Evolutionary conservation across 140 eudicot species (phyloP), one percentile per base, ranked within the genome.

Genomic region (Flaveria floridana): DNA sequence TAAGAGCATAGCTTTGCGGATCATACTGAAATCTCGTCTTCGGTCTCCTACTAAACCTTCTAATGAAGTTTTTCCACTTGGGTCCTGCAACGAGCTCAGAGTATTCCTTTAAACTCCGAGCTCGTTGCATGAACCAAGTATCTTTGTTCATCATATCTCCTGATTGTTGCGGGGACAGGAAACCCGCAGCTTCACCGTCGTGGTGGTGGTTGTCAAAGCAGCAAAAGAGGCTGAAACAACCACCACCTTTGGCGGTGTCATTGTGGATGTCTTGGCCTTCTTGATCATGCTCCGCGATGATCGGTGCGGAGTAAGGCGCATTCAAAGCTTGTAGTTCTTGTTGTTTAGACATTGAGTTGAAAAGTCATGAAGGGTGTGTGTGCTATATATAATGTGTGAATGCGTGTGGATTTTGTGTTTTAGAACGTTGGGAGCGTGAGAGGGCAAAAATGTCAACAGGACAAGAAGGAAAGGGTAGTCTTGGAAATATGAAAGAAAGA

Each of bases 21-120:
- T 85, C 87, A 63, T 92, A 92, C 74, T 82, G 89, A 78, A 82
- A 67, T 28, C 75, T 74, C 2, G 76, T 68, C 52, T 68, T 80
- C 68, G 80, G 76, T 16, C 51, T 73, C 70, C 76, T 88, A 16
- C 97, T 91, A 20, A 87, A 59, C 52, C 72, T 87, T 56, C 96
- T 80, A 2, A 89, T 76, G 44, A 92, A 87, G 64, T 89, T 89
- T 87, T 92, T 92, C 97, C 96, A 92, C 74, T 87, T 92, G 0
- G 97, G 97, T 39, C 97, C 97, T 0, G 93, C 96, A 3, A 84
- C 86, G 0, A 84, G 28, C 83, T 87, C 92, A 14, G 96, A 91
- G 9, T 75, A 78, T 23, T 84, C 91, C 78, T 74, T 89, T 42
- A 91, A 42, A 20, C 77, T 68, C 77, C 85, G 85, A n/a, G 84